phyloP scores from a whole-genome alignment of 306 rosid genomes.

The Mimosa pudica region DNA sequence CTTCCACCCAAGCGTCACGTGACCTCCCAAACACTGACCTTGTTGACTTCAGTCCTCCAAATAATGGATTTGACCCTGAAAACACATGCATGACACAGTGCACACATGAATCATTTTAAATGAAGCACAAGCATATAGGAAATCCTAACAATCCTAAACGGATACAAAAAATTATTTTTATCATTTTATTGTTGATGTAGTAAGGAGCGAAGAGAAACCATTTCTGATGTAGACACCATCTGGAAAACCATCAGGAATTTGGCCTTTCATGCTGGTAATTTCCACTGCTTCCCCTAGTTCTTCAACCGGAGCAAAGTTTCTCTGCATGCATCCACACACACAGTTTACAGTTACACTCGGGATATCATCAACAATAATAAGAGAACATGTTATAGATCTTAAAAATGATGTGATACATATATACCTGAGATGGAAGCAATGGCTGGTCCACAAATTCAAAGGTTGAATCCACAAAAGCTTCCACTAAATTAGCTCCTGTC shows the following conservation, averaged over 20 bases:
- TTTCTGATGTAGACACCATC: constrained; percentile 70
- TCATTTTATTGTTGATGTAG: too few relatives aligned
- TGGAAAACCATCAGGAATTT: constrained; percentile 56
- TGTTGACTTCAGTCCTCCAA: constrained; percentile 71
- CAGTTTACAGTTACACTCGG: neutral
- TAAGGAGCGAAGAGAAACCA: constrained; percentile 35
- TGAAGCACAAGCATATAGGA: too few relatives aligned
- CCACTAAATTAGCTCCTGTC: too few relatives aligned
- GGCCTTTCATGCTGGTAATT: constrained; percentile 50
- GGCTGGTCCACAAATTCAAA: too few relatives aligned
- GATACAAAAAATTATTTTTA: too few relatives aligned
- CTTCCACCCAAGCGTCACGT: constrained; percentile 71
- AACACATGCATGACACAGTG: neutral
- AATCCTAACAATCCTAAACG: too few relatives aligned
- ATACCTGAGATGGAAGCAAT: too few relatives aligned
- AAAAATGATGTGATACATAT: too few relatives aligned
- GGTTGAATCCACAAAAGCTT: too few relatives aligned
- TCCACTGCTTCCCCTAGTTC: constrained; percentile 50
- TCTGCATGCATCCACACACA: constrained; percentile 29
- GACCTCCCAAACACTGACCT: constrained; percentile 63
- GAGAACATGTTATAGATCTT: neutral
- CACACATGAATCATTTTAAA: too few relatives aligned
- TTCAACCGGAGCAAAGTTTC: constrained; percentile 61
- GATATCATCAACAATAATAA: neutral
- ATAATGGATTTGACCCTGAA: constrained; percentile 73